phyloP scores from a whole-genome alignment of 208 protist species.

The Trypanosomatidae sp. region DNA sequence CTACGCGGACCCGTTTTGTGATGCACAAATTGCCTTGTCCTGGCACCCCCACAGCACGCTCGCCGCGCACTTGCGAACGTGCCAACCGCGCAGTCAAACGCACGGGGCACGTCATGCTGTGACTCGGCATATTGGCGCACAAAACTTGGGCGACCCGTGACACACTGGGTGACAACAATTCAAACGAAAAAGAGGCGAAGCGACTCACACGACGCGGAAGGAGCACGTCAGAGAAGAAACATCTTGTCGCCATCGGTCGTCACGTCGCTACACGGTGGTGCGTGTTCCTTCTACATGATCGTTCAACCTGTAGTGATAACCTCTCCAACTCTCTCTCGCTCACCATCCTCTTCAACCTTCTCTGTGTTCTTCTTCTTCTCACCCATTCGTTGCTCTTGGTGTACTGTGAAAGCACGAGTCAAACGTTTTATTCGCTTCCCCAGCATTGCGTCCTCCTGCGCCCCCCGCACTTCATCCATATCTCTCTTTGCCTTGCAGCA shows the following conservation, averaged over 20 bases:
- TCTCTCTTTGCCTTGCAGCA: background rate
- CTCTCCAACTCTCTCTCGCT: background rate
- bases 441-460: background rate
- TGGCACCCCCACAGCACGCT: background rate
- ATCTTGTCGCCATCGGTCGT: background rate
- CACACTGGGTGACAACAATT: background rate
- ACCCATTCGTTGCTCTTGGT: too few relatives aligned
- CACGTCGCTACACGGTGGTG: background rate
- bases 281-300: background rate
- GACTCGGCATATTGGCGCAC: slow-evolving; percentile 4
- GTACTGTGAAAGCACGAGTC: background rate
- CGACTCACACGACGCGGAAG: background rate
- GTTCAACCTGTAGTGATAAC: background rate
- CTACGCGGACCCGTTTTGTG: background rate
- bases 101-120: background rate
- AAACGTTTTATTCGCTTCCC: background rate
- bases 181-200: background rate
- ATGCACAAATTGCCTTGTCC: background rate
- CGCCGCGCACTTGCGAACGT: background rate
- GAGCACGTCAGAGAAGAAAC: too few relatives aligned
- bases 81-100: background rate
- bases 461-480: background rate
- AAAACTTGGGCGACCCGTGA: background rate
- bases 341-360: background rate
- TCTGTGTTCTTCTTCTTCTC: background rate